phyloP scores from a whole-genome alignment of 345 rosid species.

The Nasturtium officinale region DNA sequence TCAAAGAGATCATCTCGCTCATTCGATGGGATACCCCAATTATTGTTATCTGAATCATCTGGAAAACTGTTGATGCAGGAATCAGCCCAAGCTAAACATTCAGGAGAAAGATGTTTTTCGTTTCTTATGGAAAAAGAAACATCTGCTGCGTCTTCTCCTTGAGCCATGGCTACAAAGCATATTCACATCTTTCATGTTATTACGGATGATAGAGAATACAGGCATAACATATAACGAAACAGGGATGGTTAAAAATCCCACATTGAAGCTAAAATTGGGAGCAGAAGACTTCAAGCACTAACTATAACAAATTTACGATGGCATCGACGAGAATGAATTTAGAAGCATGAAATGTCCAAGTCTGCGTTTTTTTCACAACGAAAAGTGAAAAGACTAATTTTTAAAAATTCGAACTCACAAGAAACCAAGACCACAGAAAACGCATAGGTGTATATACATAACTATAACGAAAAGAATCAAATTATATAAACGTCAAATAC shows the following conservation, averaged over 20 bases:
- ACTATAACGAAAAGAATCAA: background rate
- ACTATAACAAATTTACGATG: background rate
- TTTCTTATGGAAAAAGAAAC: constrained; percentile 18
- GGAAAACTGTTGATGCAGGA: constrained; percentile 59
- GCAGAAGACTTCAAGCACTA: background rate
- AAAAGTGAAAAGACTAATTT: background rate
- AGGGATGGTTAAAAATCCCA: background rate
- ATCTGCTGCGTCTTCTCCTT: constrained; percentile 23
- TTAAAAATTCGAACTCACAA: background rate
- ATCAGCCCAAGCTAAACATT: constrained; percentile 71
- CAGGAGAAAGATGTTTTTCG: constrained; percentile 51
- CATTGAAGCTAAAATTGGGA: background rate
- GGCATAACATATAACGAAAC: background rate
- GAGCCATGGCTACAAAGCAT: constrained; percentile 33
- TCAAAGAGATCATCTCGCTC: constrained; percentile 27
- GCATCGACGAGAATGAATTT: background rate
- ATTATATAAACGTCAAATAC: background rate
- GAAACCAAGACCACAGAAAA: background rate
- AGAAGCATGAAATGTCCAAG: background rate
- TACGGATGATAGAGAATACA: background rate
- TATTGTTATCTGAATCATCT: constrained; percentile 46
- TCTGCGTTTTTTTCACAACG: background rate
- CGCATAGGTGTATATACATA: background rate
- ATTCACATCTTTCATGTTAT: constrained; percentile 11
- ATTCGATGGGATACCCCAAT: constrained; percentile 47